phyloP scores from a whole-genome alignment of 2,329 filamentous ascomycete genomes.

The Paecilomyces variotii region DNA sequence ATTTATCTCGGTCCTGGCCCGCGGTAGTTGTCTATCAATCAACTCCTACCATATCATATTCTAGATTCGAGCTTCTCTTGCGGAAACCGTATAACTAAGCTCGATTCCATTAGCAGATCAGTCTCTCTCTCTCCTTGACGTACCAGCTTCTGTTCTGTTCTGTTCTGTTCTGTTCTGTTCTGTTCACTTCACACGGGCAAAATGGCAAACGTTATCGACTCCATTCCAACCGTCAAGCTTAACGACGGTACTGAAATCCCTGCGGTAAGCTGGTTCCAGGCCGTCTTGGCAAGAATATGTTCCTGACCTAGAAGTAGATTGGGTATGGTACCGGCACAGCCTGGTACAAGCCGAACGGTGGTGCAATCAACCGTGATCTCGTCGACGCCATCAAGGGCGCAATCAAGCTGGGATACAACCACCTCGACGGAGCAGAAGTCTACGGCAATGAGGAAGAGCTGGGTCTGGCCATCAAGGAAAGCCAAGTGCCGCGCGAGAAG shows the following conservation, averaged over 20 bases:
- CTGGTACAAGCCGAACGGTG: constrained; percentile 51
- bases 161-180: no score
- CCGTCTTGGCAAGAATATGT: neutral
- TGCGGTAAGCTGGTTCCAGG: constrained; percentile 34
- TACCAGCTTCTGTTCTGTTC: neutral
- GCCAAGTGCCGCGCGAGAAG: constrained; percentile 38
- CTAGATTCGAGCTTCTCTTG: neutral
- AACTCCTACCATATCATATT: neutral
- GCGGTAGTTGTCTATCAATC: neutral
- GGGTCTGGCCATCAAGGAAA: constrained; percentile 42
- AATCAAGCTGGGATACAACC: constrained; percentile 51
- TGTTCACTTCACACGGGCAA: constrained; percentile 4
- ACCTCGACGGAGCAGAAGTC: constrained; percentile 56
- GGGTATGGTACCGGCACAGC: constrained; percentile 57
- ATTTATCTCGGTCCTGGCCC: neutral
- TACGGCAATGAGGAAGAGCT: constrained; percentile 44
- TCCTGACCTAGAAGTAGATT: constrained; percentile 31
- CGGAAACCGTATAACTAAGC: neutral
- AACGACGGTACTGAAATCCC: constrained; percentile 51
- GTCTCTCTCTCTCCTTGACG: neutral
- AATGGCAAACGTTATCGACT: constrained; percentile 13
- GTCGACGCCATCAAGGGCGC: constrained; percentile 51
- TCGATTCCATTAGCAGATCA: neutral
- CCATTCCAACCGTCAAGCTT: constrained; percentile 43
- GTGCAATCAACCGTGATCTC: constrained; percentile 44